A percentile compares a stretch with the other conserved stretches of the same genome.
Evolutionary conservation across 208 protist genomes (phyloP).

Genomic region (Angomonas deanei): DNA sequence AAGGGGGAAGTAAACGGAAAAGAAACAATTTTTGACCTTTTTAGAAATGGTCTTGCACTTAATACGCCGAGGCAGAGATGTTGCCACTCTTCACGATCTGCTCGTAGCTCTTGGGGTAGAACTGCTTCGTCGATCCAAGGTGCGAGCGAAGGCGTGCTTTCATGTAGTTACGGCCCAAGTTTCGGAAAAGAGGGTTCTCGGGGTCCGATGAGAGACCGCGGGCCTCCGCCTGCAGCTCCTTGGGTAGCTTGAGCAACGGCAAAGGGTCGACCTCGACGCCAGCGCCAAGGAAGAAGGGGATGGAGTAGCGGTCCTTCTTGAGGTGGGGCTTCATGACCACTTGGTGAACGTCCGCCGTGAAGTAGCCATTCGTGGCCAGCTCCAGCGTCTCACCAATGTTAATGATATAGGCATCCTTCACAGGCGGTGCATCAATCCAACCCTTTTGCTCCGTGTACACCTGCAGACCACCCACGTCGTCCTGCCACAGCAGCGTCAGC

Average conservation of each 20-base stretch:
- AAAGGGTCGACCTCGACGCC: conserved; percentile 1
- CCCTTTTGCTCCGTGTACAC: conserved; percentile 6
- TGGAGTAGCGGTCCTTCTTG: conserved; percentile 7
- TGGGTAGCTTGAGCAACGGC: conserved; percentile 1
- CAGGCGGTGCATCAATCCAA: conserved; percentile 6
- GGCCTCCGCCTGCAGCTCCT: neutral
- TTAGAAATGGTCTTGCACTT: neutral
- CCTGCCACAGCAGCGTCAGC: conserved; percentile 3
- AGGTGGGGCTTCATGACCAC: conserved; percentile 7
- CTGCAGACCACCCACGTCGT: conserved; percentile 4
- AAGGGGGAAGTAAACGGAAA: neutral
- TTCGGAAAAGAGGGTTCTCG: conserved; percentile 1
- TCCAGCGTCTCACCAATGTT: conserved; percentile 16
- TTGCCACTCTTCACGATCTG: conserved; percentile 1
- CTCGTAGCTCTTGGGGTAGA: conserved; percentile 1
- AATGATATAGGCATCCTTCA: conserved; percentile 8
- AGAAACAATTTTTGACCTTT: neutral
- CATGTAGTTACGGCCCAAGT: neutral
- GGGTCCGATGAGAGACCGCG: neutral
- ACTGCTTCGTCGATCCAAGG: neutral
- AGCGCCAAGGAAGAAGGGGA: conserved; percentile 8
- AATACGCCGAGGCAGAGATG: neutral
- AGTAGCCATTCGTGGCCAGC: conserved; percentile 9
- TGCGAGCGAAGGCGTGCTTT: conserved; percentile 1
- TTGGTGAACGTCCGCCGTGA: conserved; percentile 6